Conservation (phyloP, 2,329 filamentous ascomycete genomes). For the Ascochyta pisi region DNA sequence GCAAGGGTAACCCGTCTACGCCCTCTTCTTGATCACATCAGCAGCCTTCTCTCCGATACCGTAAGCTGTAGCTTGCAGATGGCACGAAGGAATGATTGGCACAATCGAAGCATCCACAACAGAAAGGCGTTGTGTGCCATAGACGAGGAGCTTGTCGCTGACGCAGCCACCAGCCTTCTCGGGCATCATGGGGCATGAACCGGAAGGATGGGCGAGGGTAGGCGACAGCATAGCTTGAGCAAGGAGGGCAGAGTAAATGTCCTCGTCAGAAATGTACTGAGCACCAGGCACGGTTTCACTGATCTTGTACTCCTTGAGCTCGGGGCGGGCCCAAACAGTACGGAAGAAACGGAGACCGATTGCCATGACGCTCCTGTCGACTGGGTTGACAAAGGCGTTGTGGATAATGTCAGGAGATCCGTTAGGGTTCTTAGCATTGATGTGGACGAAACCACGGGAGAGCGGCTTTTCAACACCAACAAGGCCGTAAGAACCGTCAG, state of each 20-base stretch:
- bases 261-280: conserved; percentile 31
- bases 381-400: conserved; percentile 39
- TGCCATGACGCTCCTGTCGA: conserved; percentile 37
- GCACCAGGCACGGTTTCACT: conserved; percentile 33
- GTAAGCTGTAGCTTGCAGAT: conserved; percentile 43
- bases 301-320: conserved; percentile 31
- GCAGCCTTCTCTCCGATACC: conserved; percentile 46
- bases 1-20: not conserved
- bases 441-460: conserved; percentile 44
- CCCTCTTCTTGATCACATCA: conserved; percentile 39
- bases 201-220: conserved; percentile 40
- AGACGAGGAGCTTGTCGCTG: conserved; percentile 35
- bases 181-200: conserved; percentile 41
- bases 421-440: conserved; percentile 41
- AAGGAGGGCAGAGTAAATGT: conserved; percentile 30
- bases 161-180: conserved; percentile 37
- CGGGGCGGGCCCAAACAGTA: conserved; percentile 35
- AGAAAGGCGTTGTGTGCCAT: conserved; percentile 37
- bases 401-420: conserved; percentile 34
- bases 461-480: conserved; percentile 43
- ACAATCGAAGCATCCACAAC: conserved; percentile 44
- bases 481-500: conserved; percentile 36
- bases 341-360: conserved; percentile 47
- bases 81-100: conserved; percentile 38
- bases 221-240: conserved; percentile 29